Conservation (phyloP, 148 eudicot species). For the Fagopyrum homotropicum region DNA sequence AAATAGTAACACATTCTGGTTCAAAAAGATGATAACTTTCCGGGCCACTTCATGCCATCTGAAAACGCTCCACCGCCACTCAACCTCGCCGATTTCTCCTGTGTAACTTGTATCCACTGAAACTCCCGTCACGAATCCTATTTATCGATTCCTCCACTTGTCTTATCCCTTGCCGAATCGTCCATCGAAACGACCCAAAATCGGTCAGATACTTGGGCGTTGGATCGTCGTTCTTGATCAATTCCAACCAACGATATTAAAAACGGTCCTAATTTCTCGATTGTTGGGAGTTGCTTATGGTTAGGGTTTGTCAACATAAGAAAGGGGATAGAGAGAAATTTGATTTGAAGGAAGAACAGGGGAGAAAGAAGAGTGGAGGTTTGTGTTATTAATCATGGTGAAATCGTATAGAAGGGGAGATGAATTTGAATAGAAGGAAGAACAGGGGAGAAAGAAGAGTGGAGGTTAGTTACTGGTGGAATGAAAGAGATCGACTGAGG, state of each 20-base stretch:
- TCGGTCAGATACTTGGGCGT: slow-evolving; percentile 72
- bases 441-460: slow-evolving; percentile 26
- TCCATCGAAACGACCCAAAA: slow-evolving; percentile 68
- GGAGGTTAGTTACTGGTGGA: background rate
- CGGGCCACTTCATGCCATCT: slow-evolving; percentile 78
- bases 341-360: slow-evolving; percentile 20
- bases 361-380: slow-evolving; percentile 21
- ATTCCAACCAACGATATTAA: slow-evolving; percentile 34
- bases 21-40: slow-evolving; percentile 40
- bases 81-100: slow-evolving; percentile 20
- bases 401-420: background rate
- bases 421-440: slow-evolving; percentile 7
- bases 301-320: slow-evolving; percentile 29
- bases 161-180: slow-evolving; percentile 17
- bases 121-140: slow-evolving; percentile 66
- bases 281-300: slow-evolving; percentile 18
- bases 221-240: slow-evolving; percentile 66
- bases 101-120: slow-evolving; percentile 55
- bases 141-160: slow-evolving; percentile 43
- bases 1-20: no score
- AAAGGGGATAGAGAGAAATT: slow-evolving; percentile 20
- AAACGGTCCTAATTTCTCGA: slow-evolving; percentile 17
- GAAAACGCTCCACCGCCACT: slow-evolving; percentile 40
- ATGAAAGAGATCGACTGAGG: background rate
- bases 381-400: slow-evolving; percentile 38